These are phyloP conservation scores for Gossypium herbaceum DNA, from an alignment of 345 rosid species.

Conservation along the genomic window DNA sequence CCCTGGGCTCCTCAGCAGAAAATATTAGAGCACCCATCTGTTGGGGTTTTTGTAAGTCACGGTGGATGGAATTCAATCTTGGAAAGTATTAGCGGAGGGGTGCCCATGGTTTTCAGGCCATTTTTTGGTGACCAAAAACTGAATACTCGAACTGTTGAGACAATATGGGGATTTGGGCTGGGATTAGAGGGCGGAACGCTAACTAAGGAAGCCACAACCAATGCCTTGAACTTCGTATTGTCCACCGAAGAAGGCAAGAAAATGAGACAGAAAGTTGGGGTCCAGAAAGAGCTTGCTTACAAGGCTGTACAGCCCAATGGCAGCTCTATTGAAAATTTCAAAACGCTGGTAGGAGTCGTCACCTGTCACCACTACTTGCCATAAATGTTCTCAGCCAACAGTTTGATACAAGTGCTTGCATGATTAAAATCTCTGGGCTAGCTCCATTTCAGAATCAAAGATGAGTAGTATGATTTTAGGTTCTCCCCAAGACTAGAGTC, in stretches of 20 bases:
- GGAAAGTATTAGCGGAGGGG: constrained; percentile 45
- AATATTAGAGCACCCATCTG: constrained; percentile 37
- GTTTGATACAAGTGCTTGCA: no score
- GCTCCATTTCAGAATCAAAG: no score
- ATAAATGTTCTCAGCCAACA: no score
- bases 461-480: no score
- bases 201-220: constrained; percentile 24
- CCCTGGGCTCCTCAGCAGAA: constrained; percentile 59
- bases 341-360: no score
- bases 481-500: no score
- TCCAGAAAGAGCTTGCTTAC: no score
- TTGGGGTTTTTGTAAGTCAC: constrained; percentile 29
- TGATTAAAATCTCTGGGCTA: no score
- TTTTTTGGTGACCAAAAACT: constrained; percentile 45
- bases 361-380: no score
- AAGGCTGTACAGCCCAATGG: no score
- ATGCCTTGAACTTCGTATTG: constrained; percentile 29
- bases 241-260: constrained; percentile 29
- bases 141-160: constrained; percentile 35
- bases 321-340: no score
- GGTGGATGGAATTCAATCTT: constrained; percentile 46
- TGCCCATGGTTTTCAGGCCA: constrained; percentile 51
- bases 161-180: constrained; percentile 31
- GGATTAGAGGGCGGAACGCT: constrained; percentile 14
- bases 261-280: constrained; percentile 23